Evolutionary conservation across 1,284 basidiomycete genomes (phyloP), one percentile per base, ranked within the genome.

Genomic region (Ceratobasidium sp.): DNA sequence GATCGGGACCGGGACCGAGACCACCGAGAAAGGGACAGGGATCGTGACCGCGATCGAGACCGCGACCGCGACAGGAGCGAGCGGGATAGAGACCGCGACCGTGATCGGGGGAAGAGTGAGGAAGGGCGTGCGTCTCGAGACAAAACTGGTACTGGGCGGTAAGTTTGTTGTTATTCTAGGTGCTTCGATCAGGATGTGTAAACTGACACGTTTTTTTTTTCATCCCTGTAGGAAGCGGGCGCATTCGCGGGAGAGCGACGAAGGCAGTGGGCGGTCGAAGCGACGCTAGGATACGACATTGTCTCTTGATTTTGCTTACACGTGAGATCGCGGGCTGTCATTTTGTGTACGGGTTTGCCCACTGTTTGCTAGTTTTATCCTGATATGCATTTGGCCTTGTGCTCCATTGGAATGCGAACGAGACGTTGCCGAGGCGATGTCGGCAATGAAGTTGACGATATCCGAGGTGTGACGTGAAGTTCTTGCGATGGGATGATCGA

Each of bases 61-160:
- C 49, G 75, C 39, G 75, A 74, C 29, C 24, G 74, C 7, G 76
- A 76, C 19, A 71, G 74, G 29, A 75, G 68, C 9, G 64, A 68
- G 31, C 74, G 74, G 31, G 76, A 76, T 53, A 72, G 65, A 34
- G 76, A 76, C 48, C 61, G 74, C 19, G 65, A 74, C 41, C 65
- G 68, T 11, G 76, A 75, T 27, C 51, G 74, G 54, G 76, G 75
- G 53, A 76, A 72, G 43, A 71, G 76, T 27, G 68, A 74, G 49
- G 74, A 76, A 16, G 62, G 46, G 29, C 58, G 58, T 14, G 48
- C 27, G 46, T n/a, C 49, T 22, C 49, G 69, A 34, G 69, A 72
- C 43, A 72, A 72, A 31, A 58, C 69, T 72, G 69, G 69, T 8
- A 19, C 69, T 39, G 58, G 56, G 22, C 58, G 69, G 69, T 72